Conservation (phyloP, 768 basidiomycete species). For the Russula virescens region DNA sequence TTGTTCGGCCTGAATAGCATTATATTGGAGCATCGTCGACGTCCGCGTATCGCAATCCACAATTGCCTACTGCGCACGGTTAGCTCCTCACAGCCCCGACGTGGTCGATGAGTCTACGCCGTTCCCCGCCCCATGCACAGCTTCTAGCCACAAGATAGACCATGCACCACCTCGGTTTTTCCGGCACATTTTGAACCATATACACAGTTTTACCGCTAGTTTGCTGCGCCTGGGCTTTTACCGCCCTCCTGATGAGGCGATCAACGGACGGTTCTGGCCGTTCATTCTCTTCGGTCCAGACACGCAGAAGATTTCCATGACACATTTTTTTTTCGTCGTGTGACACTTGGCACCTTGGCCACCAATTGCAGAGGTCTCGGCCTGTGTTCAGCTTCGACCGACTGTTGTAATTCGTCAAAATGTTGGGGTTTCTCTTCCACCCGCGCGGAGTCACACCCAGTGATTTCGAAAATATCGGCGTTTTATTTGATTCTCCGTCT, state of each 20-base stretch:
- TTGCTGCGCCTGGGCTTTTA: background rate
- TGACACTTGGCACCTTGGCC: background rate
- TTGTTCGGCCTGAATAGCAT: background rate
- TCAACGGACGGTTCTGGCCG: background rate
- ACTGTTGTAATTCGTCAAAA: background rate
- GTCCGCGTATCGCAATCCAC: too few species aligned
- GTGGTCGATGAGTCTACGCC: background rate
- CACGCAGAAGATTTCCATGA: background rate
- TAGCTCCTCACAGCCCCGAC: background rate
- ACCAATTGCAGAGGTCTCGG: background rate
- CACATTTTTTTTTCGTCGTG: background rate
- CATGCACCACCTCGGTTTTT: background rate
- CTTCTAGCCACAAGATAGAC: background rate
- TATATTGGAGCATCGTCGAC: background rate
- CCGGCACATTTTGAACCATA: background rate
- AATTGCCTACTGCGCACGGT: too few species aligned
- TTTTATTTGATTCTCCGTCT: background rate
- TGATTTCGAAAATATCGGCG: background rate
- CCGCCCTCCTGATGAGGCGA: background rate
- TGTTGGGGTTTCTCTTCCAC: background rate
- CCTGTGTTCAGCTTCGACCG: too few species aligned
- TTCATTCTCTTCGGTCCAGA: background rate
- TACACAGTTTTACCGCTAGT: background rate
- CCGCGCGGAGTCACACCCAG: too few species aligned
- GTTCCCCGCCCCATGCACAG: slow-evolving; percentile 4